Base-by-base conservation (phyloP, 176 grass and related monocot species). In the Eragrostis nindensis region DNA sequence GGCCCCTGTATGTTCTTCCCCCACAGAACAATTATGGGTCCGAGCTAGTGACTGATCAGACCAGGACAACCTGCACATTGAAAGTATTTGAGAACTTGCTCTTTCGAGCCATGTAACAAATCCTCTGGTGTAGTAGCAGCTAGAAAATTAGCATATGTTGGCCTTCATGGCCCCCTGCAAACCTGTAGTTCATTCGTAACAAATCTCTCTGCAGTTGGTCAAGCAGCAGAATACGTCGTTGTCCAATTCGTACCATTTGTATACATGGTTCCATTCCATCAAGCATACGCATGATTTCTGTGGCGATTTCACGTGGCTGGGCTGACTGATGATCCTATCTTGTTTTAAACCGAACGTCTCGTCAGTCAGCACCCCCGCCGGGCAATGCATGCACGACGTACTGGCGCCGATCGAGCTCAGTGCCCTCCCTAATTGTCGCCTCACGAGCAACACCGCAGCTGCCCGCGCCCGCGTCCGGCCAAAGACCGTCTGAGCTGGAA, bases 401-500 rank as follows among this genome's bases (percentile, higher is more conserved):
- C n/a, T n/a, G n/a, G n/a, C n/a, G n/a, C n/a, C n/a, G n/a, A n/a
- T n/a, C n/a, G n/a, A 36, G 32, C 32, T 36, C 32, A 70, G 36
- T 30, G 76, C 26, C 7, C 27, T 41, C 72, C 49, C 43, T 44
- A 82, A 73, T 82, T 86, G 83, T 82, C 79, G 83, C n/a, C n/a
- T n/a, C n/a, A n/a, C n/a, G n/a, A n/a, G n/a, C n/a, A n/a, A n/a
- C n/a, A n/a, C n/a, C n/a, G n/a, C n/a, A n/a, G n/a, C n/a, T n/a
- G n/a, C 67, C 22, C 70, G 79, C 71, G 24, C 62, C 17, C 42
- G 39, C 53, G 60, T 45, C 62, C 18, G 73, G 54, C 73, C 67
- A 73, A 70, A 14, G 32, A n/a, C n/a, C 68, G 25, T 21, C 45
- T 47, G 75, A 36, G 43, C 74, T 73, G 47, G 73, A 78, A 55